Evolutionary conservation across 1,284 basidiomycete genomes (phyloP).

Genomic region (Amylostereum areolatum): DNA sequence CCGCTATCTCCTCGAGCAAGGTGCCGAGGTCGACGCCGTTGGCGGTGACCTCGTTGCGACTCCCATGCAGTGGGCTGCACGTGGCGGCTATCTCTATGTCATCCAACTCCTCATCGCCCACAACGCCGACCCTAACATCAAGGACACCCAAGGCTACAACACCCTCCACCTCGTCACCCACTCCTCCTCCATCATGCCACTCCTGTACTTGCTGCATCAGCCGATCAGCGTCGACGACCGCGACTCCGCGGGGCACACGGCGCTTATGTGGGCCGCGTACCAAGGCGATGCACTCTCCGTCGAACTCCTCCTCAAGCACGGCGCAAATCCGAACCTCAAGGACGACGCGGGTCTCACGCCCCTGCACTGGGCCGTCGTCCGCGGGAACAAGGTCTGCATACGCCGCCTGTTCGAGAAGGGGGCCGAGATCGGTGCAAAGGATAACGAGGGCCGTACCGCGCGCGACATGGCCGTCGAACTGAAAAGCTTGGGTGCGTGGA

Average conservation of each 20-base stretch:
- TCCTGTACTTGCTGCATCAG: conserved; percentile 90
- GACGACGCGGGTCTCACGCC: conserved; percentile 87
- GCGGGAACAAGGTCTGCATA: conserved; percentile 87
- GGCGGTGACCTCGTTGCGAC: conserved; percentile 96
- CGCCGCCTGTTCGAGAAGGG: conserved; percentile 81
- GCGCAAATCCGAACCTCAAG: conserved; percentile 69
- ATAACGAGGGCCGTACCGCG: conserved; percentile 83
- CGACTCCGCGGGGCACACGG: conserved; percentile 91
- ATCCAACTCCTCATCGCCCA: conserved; percentile 87
- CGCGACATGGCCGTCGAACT: conserved; percentile 94
- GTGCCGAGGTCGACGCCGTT: conserved; percentile 91
- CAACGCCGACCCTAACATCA: conserved; percentile 88
- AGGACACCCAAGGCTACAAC: conserved; percentile 96
- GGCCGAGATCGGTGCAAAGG: conserved; percentile 77
- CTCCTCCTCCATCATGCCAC: conserved; percentile 88
- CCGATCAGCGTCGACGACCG: conserved; percentile 84
- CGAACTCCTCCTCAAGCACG: conserved; percentile 85
- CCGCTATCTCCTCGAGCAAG: conserved; percentile 81
- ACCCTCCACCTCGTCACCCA: conserved; percentile 93
- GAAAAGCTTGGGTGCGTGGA: conserved; percentile 85
- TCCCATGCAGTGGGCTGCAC: conserved; percentile 96
- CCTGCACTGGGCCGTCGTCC: conserved; percentile 98
- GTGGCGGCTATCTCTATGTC: conserved; percentile 93
- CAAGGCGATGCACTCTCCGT: conserved; percentile 97
- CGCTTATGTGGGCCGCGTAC: conserved; percentile 99